A percentile compares a stretch with the other conserved stretches of the same genome.
phyloP scores from a whole-genome alignment of 2,329 filamentous ascomycete species.

The Aspergillus sergii region DNA sequence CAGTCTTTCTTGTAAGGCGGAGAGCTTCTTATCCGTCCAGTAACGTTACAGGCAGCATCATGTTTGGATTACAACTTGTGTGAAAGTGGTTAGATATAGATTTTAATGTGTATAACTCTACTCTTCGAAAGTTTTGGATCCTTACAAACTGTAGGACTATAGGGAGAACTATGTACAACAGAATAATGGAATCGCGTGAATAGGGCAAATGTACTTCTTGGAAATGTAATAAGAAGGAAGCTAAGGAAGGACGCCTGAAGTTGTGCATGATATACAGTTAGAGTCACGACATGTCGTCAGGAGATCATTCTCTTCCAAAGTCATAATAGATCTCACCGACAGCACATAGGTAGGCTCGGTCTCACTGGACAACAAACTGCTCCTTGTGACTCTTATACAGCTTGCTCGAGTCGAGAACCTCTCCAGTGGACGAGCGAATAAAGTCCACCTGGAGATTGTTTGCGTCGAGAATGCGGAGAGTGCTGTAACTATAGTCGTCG shows the following conservation, averaged over 20 bases:
- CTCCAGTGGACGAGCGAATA: constrained; percentile 51
- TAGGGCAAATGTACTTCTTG: neutral
- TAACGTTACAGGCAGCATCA: no score
- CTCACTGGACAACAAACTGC: constrained; percentile 55
- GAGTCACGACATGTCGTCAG: no score
- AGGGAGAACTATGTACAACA: neutral
- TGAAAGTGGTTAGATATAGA: neutral
- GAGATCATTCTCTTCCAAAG: neutral
- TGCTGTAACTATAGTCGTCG: constrained; percentile 56
- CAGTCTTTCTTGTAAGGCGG: no score
- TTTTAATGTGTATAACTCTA: neutral
- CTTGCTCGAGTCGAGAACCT: constrained; percentile 50
- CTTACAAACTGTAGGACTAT: no score
- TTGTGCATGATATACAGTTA: neutral
- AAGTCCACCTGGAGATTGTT: constrained; percentile 56
- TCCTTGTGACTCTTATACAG: constrained; percentile 53
- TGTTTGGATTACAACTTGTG: neutral
- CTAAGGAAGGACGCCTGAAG: neutral
- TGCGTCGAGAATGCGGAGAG: constrained; percentile 50
- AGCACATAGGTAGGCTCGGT: neutral
- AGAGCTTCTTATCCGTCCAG: no score
- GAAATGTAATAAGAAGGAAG: neutral
- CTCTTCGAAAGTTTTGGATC: neutral
- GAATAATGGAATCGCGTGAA: neutral
- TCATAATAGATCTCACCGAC: neutral